Evolutionary conservation across 176 grass and related monocot species (phyloP).

Genomic region (Miscanthus lutarioriparius): DNA sequence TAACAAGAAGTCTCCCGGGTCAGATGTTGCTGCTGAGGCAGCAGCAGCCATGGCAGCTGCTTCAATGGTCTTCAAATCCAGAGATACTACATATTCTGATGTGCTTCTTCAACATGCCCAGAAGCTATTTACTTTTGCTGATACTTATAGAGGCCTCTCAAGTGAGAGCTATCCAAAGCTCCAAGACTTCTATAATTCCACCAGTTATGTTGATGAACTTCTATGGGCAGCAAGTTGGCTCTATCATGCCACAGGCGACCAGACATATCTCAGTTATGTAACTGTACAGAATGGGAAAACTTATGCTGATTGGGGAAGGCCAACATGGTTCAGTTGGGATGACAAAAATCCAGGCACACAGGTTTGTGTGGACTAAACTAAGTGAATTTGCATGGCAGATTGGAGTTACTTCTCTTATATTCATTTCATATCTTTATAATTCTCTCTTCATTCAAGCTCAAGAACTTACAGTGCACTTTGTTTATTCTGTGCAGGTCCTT

Average conservation of each 20-base stretch:
- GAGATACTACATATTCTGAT: constrained; percentile 69
- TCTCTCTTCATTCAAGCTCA: constrained; percentile 6
- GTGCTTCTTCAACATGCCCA: constrained; percentile 87
- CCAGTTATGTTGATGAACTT: constrained; percentile 77
- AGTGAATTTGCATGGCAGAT: constrained; percentile 3
- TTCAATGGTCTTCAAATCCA: constrained; percentile 90
- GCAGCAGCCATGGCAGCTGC: constrained; percentile 93
- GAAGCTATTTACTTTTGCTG: constrained; percentile 90
- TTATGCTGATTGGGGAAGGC: constrained; percentile 88
- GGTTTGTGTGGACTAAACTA: constrained; percentile 42
- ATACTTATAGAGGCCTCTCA: constrained; percentile 70
- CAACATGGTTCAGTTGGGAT: constrained; percentile 99
- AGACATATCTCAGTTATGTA: constrained; percentile 89
- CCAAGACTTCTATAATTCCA: constrained; percentile 86
- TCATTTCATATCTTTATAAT: constrained; percentile 2
- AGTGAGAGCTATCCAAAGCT: constrained; percentile 72
- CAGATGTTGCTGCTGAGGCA: constrained; percentile 89
- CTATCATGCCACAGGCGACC: constrained; percentile 96
- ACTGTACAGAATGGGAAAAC: constrained; percentile 76
- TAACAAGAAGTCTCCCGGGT: constrained; percentile 74
- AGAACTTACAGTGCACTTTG: constrained; percentile 23
- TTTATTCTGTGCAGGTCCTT: constrained; percentile 66
- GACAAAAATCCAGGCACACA: constrained; percentile 95
- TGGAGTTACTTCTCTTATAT: neutral
- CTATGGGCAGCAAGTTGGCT: constrained; percentile 98